phyloP scores from a whole-genome alignment of 2,329 filamentous ascomycete species.

The Zymoseptoria brevis region DNA sequence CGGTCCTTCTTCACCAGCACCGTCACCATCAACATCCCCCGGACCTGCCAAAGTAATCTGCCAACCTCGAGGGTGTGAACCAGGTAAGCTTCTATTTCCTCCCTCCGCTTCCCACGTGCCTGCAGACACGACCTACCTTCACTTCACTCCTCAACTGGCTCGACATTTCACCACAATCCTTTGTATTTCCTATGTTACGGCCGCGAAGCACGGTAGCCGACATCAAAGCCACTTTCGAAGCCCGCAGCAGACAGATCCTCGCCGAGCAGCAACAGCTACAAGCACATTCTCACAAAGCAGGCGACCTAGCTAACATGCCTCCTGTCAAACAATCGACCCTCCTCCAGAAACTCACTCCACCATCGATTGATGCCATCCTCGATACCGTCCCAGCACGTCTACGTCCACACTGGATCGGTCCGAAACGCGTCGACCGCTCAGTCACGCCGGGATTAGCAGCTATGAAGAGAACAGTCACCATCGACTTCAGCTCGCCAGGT shows the following conservation, averaged over 20 bases:
- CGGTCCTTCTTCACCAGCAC: neutral
- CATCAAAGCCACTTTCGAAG: slow-evolving; percentile 3
- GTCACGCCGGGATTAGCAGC: slow-evolving; percentile 10
- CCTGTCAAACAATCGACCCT: slow-evolving; percentile 7
- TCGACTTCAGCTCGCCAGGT: slow-evolving; percentile 55
- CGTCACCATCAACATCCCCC: neutral
- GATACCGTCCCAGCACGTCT: slow-evolving; percentile 6
- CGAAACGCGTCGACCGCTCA: slow-evolving; percentile 11
- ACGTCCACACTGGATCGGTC: slow-evolving; percentile 26
- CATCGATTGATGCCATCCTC: slow-evolving; percentile 12
- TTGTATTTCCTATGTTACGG: slow-evolving; percentile 1
- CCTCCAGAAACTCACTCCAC: slow-evolving; percentile 1
- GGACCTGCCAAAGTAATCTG: neutral
- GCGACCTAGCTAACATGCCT: slow-evolving; percentile 11
- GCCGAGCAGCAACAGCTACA: neutral
- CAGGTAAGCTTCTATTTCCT: neutral
- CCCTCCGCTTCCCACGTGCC: neutral
- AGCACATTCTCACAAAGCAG: neutral
- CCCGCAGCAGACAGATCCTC: neutral
- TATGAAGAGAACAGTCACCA: slow-evolving; percentile 40
- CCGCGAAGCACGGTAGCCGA: slow-evolving; percentile 4
- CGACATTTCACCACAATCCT: neutral
- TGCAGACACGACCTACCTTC: neutral
- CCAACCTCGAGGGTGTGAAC: neutral
- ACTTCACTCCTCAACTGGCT: neutral